Base-by-base conservation (phyloP, 176 grass and related monocot genomes). In the Tillandsia fasciculata region DNA sequence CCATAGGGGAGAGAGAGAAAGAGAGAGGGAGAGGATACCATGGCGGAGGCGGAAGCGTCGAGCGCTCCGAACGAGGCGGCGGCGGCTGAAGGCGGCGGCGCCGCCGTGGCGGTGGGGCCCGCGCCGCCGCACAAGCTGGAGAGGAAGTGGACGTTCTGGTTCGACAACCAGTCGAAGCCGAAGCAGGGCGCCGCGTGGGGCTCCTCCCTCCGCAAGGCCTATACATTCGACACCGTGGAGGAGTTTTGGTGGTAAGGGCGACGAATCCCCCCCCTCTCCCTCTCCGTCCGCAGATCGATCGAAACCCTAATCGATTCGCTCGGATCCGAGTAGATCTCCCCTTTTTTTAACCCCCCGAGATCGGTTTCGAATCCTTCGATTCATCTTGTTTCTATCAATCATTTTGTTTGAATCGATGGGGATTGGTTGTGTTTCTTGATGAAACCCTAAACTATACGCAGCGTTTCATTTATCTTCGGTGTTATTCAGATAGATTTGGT, bases 141-240 rank as follows among this genome's bases (percentile, higher is more conserved):
- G 70, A 77, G 95, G 80, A 88, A 80, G 79, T 99, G 95, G 95
- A 86, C 89, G 23, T 93, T 93, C 86, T 93, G 94, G 94, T 93
- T 87, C 72, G 94, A 93, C 73, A 88, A 93, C 77, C 89, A 90
- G 71, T 78, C 84, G 2, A 99, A 91, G 77, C 83, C 94, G 47
- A 99, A 93, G 74, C 94, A 88, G 6, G 94, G 94, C 72, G 94
- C 94, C 42, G 89, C 87, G 3, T 99, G 95, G 95, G 95, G 95
- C 9, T 78, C 72, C 72, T 79, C 94, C 67, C 94, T 99, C 69
- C 78, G 87, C 7, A 99, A 90, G 78, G 75, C 82, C 10, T 93
- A 99, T 84, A 99, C 94, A 42, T 93, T 99, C 78, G 94, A 88
- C 68, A 99, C 89, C 49, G 87, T 99, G 54, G 89, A 93, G 73